These are phyloP conservation scores for Stachybotrys elegans DNA, from an alignment of 2,329 filamentous ascomycete genomes.

Conservation along the genomic window DNA sequence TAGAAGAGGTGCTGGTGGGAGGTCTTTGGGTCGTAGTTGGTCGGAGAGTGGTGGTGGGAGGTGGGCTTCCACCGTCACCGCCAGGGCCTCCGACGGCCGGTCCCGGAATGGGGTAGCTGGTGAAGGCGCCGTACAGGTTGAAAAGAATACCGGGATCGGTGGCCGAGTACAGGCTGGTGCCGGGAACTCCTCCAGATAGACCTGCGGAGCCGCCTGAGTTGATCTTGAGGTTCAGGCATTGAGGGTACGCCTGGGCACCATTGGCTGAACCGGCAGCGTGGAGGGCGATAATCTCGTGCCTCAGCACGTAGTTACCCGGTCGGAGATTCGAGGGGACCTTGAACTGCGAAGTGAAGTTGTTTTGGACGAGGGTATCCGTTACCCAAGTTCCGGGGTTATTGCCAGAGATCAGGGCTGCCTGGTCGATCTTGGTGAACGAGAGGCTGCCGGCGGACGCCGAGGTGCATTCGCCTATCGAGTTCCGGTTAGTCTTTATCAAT, in stretches of 20 bases:
- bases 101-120: not conserved
- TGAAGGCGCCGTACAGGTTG: not conserved
- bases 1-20: not conserved
- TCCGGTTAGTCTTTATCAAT: not conserved
- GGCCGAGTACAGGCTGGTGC: not conserved
- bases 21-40: not conserved
- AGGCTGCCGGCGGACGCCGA: not conserved
- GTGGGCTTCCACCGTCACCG: not conserved
- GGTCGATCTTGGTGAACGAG: not conserved
- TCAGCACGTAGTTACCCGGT: not conserved
- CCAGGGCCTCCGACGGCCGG: not conserved
- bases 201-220: not conserved
- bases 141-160: not conserved
- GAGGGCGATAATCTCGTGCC: conserved; percentile 1
- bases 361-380: not conserved
- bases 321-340: not conserved
- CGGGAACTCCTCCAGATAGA: not conserved
- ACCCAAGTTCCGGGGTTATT: not conserved
- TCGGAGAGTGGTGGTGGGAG: not conserved
- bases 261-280: not conserved
- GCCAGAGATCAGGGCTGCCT: not conserved
- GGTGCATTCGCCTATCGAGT: not conserved
- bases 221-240: not conserved
- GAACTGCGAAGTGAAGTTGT: not conserved
- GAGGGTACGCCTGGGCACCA: not conserved